These are phyloP conservation scores for Penicillium paradoxum DNA, from an alignment of 495 filamentous ascomycete genomes.

Conservation along the genomic window DNA sequence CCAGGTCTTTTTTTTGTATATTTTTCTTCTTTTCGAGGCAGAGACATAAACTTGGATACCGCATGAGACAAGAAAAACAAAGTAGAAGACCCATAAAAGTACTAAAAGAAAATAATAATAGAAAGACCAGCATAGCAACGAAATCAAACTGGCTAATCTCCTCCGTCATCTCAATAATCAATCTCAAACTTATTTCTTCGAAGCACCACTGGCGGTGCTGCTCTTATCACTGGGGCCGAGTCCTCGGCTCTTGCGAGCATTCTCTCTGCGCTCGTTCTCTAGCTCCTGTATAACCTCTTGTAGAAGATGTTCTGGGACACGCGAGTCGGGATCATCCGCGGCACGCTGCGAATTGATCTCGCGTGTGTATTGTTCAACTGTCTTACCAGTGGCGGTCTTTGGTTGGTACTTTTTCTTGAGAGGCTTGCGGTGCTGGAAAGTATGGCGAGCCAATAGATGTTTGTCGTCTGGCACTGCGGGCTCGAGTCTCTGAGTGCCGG, in stretches of 20 bases:
- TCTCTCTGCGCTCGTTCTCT: background rate
- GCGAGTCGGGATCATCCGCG: background rate
- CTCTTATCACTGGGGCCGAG: background rate
- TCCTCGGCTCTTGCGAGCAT: background rate
- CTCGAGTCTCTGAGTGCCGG: background rate
- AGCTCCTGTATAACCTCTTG: slow-evolving; percentile 1
- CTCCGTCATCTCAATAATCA: background rate
- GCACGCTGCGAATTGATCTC: background rate
- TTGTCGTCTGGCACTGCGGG: slow-evolving; percentile 9
- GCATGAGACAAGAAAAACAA: background rate
- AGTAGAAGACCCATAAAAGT: background rate
- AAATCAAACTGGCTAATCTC: background rate
- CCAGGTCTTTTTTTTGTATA: background rate
- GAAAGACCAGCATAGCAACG: background rate
- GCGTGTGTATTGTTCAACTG: slow-evolving; percentile 4
- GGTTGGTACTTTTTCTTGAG: slow-evolving; percentile 1
- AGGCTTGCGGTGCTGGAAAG: slow-evolving; percentile 4
- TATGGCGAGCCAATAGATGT: slow-evolving; percentile 6
- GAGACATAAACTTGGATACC: background rate
- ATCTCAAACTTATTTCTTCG: background rate
- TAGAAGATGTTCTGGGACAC: background rate
- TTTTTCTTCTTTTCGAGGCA: background rate
- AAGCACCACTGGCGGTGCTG: background rate
- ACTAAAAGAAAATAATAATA: background rate
- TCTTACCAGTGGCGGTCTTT: slow-evolving; percentile 1